Evolutionary conservation across 139 green algal genomes (phyloP).

Genomic region (Astrephomene gubernaculifera): DNA sequence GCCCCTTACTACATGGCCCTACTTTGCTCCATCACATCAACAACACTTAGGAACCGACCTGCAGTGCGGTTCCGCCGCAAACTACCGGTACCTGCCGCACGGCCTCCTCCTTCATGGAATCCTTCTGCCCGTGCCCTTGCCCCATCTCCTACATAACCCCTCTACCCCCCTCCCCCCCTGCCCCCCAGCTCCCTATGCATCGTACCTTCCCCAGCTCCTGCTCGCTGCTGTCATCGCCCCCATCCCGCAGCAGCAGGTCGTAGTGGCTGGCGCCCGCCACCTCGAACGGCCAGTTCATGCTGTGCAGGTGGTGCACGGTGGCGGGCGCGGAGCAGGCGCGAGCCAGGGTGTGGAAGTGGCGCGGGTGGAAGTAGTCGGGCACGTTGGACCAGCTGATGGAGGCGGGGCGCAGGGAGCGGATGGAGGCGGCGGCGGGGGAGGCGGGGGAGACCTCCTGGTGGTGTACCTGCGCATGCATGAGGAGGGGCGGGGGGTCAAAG

Average conservation of each 20-base stretch:
- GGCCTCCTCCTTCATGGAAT: not conserved
- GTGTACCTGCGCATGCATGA: not conserved
- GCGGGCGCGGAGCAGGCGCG: constrained; percentile 5
- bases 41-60: not conserved
- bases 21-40: not conserved
- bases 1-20: not conserved
- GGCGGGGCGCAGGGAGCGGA: constrained; percentile 40
- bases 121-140: not conserved
- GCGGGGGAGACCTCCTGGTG: not conserved
- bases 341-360: constrained; percentile 49
- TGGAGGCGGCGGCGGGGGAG: constrained; percentile 2
- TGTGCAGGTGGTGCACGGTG: constrained; percentile 47
- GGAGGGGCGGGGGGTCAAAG: too few relatives aligned
- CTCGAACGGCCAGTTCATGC: constrained; percentile 52
- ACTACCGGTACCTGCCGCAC: not conserved
- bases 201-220: not conserved
- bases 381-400: constrained; percentile 58
- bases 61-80: not conserved
- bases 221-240: not conserved
- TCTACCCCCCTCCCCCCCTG: not conserved
- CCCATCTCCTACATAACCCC: not conserved
- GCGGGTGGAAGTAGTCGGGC: constrained; percentile 17
- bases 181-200: not conserved
- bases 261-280: constrained; percentile 44
- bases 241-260: constrained; percentile 25